phyloP scores from a whole-genome alignment of 2,329 filamentous ascomycete species.

The Colletotrichum lupini region DNA sequence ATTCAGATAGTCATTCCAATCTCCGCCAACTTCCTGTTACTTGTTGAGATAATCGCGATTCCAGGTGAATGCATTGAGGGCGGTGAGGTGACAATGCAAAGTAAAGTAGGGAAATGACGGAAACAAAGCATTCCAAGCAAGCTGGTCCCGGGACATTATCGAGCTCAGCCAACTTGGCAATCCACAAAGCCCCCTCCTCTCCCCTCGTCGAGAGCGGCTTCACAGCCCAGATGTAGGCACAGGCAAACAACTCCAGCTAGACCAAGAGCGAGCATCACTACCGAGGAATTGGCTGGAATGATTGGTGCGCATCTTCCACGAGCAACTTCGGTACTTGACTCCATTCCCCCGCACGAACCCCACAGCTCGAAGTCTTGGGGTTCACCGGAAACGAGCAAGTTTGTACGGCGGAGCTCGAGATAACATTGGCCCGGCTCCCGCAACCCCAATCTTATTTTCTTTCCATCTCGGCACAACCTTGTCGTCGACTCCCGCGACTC shows the following conservation, averaged over 20 bases:
- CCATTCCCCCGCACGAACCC: constrained; percentile 27
- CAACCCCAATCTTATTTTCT: constrained; percentile 3
- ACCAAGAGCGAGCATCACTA: background rate
- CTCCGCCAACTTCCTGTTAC: too few relatives aligned
- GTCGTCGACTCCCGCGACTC: background rate
- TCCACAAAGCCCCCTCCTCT: background rate
- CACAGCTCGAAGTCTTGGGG: constrained; percentile 6
- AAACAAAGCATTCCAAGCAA: background rate
- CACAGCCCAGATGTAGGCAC: background rate
- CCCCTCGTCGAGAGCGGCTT: background rate
- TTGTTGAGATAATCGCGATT: background rate
- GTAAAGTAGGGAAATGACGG: background rate
- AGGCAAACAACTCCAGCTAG: background rate
- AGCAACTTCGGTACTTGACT: constrained; percentile 8
- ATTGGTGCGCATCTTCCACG: constrained; percentile 30
- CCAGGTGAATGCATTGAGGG: background rate
- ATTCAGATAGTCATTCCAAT: too few relatives aligned
- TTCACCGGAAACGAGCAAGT: background rate
- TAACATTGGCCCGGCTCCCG: constrained; percentile 30
- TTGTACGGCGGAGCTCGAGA: constrained; percentile 13
- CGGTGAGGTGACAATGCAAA: background rate
- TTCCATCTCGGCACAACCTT: constrained; percentile 13
- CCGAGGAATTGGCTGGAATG: background rate
- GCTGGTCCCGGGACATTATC: background rate
- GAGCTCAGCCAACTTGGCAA: background rate